Base-by-base conservation (phyloP, 768 basidiomycete species). In the Mycena haematopus region DNA sequence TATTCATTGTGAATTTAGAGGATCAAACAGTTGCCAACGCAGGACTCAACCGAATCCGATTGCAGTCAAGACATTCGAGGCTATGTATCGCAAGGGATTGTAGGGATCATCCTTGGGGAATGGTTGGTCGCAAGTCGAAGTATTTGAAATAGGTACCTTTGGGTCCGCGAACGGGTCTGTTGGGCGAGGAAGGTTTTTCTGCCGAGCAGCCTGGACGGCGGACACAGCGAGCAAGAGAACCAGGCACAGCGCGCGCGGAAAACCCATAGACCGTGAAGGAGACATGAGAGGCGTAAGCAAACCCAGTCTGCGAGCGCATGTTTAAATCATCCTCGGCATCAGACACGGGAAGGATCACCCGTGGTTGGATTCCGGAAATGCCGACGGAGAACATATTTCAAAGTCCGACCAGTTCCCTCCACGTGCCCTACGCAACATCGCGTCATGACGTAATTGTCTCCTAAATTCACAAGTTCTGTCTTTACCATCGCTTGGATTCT, bases 21-120 rank as follows among this genome's bases (percentile, higher is more conserved):
- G 13, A 4, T 14, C 15, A 29, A 35, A 27, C 1, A 17, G 40
- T 52, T 8, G 44, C 33, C 29, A 42, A n/a, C 42, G 38, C 33
- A 42, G 51, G n/a, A 70, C 75, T 64, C 63, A 11, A 85, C 84
- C 63, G 53, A 84, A 79, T 9, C 85, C 80, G 53, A 87, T 72
- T 4, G 69, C 80, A 0, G 86, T 86, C 38, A 84, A 69, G 3
- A 78, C 73, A 70, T 88, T 83, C 38, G 79, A 83, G 5, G 83
- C 76, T 52, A 88, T 88, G 67, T 86, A 88, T 6, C 65, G 42
- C n/a, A 50, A 24, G 8, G 47, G 35, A 51, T 58, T 58, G 47
- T 27, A 58, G 6, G 56, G 56, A 21, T 58, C 56, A 29, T 58
- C 22, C 56, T 35, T 40, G 10, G 50, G 21, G 22, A 5, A 31